These are phyloP conservation scores for Clonostachys byssicola DNA, from an alignment of 2,329 filamentous ascomycete species.

Conservation along the genomic window DNA sequence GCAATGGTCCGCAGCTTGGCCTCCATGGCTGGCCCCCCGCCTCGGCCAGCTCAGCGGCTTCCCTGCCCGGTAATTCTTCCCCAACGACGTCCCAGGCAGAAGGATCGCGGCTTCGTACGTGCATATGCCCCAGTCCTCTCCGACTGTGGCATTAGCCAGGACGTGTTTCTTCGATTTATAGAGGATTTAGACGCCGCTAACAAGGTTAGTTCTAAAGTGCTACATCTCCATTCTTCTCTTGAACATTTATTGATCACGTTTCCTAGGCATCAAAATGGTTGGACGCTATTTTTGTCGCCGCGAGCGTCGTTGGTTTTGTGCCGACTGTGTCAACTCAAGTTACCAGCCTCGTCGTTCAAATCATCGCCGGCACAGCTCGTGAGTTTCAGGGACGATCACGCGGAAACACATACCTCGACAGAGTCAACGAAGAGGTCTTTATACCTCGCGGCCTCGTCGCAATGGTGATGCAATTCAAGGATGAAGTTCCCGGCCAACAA, in stretches of 20 bases:
- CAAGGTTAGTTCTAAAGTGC: slow-evolving; percentile 5
- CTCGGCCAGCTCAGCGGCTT: slow-evolving; percentile 7
- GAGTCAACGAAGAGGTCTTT: slow-evolving; percentile 18
- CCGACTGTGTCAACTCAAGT: slow-evolving; percentile 22
- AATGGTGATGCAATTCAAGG: slow-evolving; percentile 20
- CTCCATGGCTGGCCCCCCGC: slow-evolving; percentile 9
- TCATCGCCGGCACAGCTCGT: slow-evolving; percentile 14
- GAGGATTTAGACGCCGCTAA: slow-evolving; percentile 18
- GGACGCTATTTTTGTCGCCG: slow-evolving; percentile 11
- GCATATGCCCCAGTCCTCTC: slow-evolving; percentile 29
- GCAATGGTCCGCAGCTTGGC: slow-evolving; percentile 10
- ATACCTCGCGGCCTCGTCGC: slow-evolving; percentile 21
- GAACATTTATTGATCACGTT: too few species aligned
- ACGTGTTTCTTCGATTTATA: slow-evolving; percentile 27
- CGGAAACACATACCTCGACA: slow-evolving; percentile 16
- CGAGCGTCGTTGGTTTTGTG: slow-evolving; percentile 12
- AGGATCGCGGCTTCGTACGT: slow-evolving; percentile 27
- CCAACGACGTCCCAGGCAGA: slow-evolving; percentile 25
- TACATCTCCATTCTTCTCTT: too few species aligned
- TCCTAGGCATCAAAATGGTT: slow-evolving; percentile 5
- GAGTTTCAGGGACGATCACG: slow-evolving; percentile 17
- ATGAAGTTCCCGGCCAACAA: slow-evolving; percentile 8
- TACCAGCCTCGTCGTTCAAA: slow-evolving; percentile 12
- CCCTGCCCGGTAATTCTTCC: slow-evolving; percentile 29
- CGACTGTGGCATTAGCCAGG: slow-evolving; percentile 24